Conservation (phyloP, 1,284 basidiomycete genomes). For the Cutaneotrichosporon sp. region DNA sequence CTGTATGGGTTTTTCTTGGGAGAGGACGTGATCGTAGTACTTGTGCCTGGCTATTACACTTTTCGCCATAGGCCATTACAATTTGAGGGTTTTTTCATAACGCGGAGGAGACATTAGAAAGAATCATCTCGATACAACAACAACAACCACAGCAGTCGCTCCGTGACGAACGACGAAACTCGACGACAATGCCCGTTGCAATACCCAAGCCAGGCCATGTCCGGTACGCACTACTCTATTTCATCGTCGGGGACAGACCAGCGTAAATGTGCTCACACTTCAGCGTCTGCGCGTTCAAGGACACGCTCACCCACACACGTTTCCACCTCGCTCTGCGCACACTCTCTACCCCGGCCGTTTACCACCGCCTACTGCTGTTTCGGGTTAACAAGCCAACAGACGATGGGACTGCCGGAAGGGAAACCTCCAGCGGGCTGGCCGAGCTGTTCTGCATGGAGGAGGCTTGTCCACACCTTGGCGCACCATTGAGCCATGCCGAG, state of each 20-base stretch:
- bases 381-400: conserved; percentile 51
- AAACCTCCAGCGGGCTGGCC: conserved; percentile 28
- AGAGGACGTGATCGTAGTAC: too few species aligned
- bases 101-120: neutral
- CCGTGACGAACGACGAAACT: neutral
- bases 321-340: conserved; percentile 66
- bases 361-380: conserved; percentile 68
- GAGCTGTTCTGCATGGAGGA: conserved; percentile 82
- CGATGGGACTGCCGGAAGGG: conserved; percentile 14
- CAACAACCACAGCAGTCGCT: neutral
- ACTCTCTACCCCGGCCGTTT: conserved; percentile 53
- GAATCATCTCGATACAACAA: neutral
- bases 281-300: conserved; percentile 55
- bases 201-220: neutral
- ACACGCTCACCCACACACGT: conserved; percentile 61
- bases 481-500: conserved; percentile 65
- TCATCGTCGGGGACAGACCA: too few species aligned
- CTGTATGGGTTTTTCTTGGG: too few species aligned
- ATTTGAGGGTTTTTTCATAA: neutral
- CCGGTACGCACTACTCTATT: too few species aligned
- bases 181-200: neutral
- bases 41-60: too few species aligned
- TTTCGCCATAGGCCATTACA: too few species aligned
- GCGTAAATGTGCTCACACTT: neutral
- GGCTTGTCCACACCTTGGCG: conserved; percentile 75